Conservation (phyloP, 2,329 filamentous ascomycete species). For the Blumeriella jaapii region DNA sequence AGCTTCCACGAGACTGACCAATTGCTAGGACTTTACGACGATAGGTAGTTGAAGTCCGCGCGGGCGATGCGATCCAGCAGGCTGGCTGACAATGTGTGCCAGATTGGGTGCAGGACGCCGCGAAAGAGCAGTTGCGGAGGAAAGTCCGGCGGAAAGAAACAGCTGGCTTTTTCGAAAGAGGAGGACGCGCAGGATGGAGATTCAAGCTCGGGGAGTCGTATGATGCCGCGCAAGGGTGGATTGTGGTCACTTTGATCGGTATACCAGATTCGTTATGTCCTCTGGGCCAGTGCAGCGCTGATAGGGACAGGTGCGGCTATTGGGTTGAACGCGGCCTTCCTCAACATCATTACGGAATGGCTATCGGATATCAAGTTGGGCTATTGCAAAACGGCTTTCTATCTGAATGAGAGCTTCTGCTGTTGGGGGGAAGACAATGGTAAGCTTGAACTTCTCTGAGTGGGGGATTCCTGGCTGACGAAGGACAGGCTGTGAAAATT, state of each 20-base stretch:
- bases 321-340: conserved; percentile 79
- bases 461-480: conserved; percentile 16
- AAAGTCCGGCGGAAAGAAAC: conserved; percentile 63
- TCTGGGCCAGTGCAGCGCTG: conserved; percentile 5
- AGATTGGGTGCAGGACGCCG: conserved; percentile 98
- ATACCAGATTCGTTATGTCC: conserved; percentile 6
- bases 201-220: conserved; percentile 76
- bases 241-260: conserved; percentile 85
- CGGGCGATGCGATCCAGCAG: conserved; percentile 10
- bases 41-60: conserved; percentile 45
- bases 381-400: conserved; percentile 92
- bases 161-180: conserved; percentile 56
- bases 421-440: conserved; percentile 92
- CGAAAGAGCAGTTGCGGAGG: conserved; percentile 75
- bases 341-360: conserved; percentile 97
- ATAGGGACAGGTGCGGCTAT: conserved; percentile 58
- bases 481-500: conserved; percentile 64
- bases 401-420: conserved; percentile 94
- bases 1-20: conserved; percentile 6
- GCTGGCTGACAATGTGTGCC: conserved; percentile 30
- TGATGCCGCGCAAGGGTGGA: conserved; percentile 94
- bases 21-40: conserved; percentile 73
- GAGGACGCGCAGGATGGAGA: conserved; percentile 63
- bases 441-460: conserved; percentile 26
- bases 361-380: conserved; percentile 89